Conservation (phyloP, 2,329 filamentous ascomycete species). For the Sclerotinia spermophila region DNA sequence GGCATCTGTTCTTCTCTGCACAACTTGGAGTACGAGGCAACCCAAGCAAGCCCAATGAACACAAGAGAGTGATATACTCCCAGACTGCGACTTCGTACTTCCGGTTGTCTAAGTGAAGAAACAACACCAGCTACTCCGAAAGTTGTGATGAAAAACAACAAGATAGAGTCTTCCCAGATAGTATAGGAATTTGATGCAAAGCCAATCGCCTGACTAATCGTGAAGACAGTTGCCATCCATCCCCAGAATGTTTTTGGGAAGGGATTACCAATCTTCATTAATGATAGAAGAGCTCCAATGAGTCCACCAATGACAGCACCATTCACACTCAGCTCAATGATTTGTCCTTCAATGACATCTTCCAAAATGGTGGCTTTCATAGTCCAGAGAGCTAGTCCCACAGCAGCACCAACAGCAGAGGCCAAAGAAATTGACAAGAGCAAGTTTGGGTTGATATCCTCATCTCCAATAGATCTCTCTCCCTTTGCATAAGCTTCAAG, state of each 20-base stretch:
- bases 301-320: constrained; percentile 31
- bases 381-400: constrained; percentile 28
- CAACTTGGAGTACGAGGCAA: constrained; percentile 84
- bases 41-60: constrained; percentile 73
- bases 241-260: constrained; percentile 79
- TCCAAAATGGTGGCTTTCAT: constrained; percentile 12
- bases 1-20: constrained; percentile 99
- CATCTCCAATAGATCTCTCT: constrained; percentile 21
- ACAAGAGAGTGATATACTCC: constrained; percentile 81
- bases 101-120: constrained; percentile 70
- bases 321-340: constrained; percentile 28
- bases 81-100: constrained; percentile 64
- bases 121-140: constrained; percentile 76
- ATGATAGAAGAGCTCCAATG: constrained; percentile 42
- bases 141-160: constrained; percentile 84
- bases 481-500: constrained; percentile 40
- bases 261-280: constrained; percentile 44
- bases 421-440: constrained; percentile 30
- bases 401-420: constrained; percentile 28
- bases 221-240: constrained; percentile 78
- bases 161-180: constrained; percentile 96
- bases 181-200: constrained; percentile 98
- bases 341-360: constrained; percentile 19
- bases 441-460: constrained; percentile 30
- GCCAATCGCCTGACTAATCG: constrained; percentile 81